Conservation (phyloP, 2,329 filamentous ascomycete species). For the Aureobasidium sp. region DNA sequence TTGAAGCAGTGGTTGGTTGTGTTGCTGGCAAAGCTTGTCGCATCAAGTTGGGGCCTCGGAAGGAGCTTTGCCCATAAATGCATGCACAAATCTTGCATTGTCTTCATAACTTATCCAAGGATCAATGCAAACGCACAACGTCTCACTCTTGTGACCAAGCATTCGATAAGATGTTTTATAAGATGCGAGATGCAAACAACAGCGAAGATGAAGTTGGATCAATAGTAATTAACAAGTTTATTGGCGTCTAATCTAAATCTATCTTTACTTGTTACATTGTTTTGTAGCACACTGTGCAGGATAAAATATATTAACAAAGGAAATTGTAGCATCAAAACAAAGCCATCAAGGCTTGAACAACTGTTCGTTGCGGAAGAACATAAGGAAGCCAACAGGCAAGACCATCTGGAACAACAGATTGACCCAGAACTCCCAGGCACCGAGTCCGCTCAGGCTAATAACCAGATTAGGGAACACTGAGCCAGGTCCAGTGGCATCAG, state of each 20-base stretch:
- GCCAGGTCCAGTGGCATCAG: constrained; percentile 53
- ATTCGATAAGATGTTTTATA: neutral
- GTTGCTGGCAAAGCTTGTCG: too few species aligned
- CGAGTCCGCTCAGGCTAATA: constrained; percentile 39
- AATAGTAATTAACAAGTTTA: too few species aligned
- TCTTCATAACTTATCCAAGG: too few species aligned
- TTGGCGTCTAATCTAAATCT: neutral
- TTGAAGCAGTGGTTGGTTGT: too few species aligned
- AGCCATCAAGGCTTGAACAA: constrained; percentile 40
- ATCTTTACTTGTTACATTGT: neutral
- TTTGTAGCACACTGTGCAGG: neutral
- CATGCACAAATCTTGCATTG: too few species aligned
- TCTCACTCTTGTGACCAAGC: too few species aligned
- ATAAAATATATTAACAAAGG: neutral
- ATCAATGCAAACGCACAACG: too few species aligned
- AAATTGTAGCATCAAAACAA: neutral
- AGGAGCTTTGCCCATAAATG: too few species aligned
- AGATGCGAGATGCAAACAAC: too few species aligned
- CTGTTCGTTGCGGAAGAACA: constrained; percentile 51
- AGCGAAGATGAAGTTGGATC: too few species aligned
- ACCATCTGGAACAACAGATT: constrained; percentile 48
- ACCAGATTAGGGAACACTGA: constrained; percentile 56
- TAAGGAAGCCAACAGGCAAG: constrained; percentile 50
- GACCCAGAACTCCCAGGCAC: constrained; percentile 42
- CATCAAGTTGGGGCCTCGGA: too few species aligned